phyloP scores from a whole-genome alignment of 202 grass and related monocot species.

The Tripidium arundinaceum region DNA sequence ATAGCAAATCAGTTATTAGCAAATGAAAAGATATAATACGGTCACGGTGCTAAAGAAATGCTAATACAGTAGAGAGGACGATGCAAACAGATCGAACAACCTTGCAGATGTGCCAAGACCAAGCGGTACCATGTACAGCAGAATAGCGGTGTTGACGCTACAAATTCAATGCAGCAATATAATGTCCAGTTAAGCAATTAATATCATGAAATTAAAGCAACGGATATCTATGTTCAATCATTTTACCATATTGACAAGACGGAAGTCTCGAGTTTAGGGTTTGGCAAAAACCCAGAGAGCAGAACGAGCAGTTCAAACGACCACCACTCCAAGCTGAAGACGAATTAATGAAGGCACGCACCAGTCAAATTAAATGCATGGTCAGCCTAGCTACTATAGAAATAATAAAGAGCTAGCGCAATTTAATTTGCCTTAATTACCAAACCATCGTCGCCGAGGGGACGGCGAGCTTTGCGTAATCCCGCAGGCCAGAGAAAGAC shows the following conservation, averaged over 20 bases:
- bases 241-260: slow-evolving; percentile 48
- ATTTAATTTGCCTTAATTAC: not conserved
- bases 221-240: too few relatives aligned
- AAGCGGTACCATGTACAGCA: not conserved
- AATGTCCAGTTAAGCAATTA: not conserved
- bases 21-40: not conserved
- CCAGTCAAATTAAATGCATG: too few relatives aligned
- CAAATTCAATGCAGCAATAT: not conserved
- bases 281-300: slow-evolving; percentile 34
- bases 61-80: not conserved
- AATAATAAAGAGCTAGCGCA: too few relatives aligned
- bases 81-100: not conserved
- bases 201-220: not conserved
- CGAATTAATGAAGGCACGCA: too few relatives aligned
- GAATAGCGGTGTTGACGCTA: not conserved
- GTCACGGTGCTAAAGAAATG: not conserved
- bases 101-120: not conserved
- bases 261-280: slow-evolving; percentile 57
- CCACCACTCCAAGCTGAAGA: slow-evolving; percentile 47
- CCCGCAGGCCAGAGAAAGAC: not conserved
- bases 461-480: slow-evolving; percentile 45
- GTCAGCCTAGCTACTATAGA: too few relatives aligned
- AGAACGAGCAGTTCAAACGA: slow-evolving; percentile 43
- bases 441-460: slow-evolving; percentile 59
- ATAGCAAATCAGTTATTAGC: not conserved